Conservation (phyloP, 306 rosid genomes). For the Gynostemma pentaphyllum region DNA sequence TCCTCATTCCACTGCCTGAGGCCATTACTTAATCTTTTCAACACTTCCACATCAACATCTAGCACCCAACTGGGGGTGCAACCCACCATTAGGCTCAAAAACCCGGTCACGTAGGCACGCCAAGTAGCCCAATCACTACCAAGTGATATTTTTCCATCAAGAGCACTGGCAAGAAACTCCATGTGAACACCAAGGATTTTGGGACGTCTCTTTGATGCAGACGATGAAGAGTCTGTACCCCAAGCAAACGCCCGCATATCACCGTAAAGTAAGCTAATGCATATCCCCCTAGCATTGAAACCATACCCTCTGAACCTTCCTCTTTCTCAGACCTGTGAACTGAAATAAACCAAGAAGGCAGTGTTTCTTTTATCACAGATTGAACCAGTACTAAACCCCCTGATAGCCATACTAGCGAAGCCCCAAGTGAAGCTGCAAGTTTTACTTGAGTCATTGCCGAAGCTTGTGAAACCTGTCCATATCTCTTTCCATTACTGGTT, state of each 20-base stretch:
- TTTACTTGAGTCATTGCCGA: constrained; percentile 63
- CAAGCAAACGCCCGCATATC: constrained; percentile 74
- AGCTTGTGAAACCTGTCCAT: constrained; percentile 58
- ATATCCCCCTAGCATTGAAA: constrained; percentile 75
- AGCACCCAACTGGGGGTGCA: constrained; percentile 80
- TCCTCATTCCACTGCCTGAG: constrained; percentile 70
- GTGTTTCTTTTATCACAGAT: constrained; percentile 66
- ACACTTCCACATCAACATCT: constrained; percentile 62
- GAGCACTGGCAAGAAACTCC: constrained; percentile 91
- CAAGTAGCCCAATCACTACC: constrained; percentile 83
- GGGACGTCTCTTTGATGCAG: constrained; percentile 72
- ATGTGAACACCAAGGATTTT: constrained; percentile 64
- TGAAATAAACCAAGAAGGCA: constrained; percentile 91
- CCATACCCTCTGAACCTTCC: constrained; percentile 57
- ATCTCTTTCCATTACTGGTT: constrained; percentile 34
- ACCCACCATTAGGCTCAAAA: constrained; percentile 73
- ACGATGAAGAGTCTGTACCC: constrained; percentile 82
- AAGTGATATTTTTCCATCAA: constrained; percentile 84
- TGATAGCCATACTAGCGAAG: constrained; percentile 76
- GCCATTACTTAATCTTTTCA: constrained; percentile 75
- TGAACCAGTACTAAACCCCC: constrained; percentile 76
- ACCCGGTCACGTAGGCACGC: constrained; percentile 79
- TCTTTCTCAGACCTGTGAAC: constrained; percentile 47
- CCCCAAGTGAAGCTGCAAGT: constrained; percentile 88
- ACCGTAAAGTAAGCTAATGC: constrained; percentile 80